Evolutionary conservation across 345 rosid species (phyloP).

Genomic region (Barbarea vulgaris): DNA sequence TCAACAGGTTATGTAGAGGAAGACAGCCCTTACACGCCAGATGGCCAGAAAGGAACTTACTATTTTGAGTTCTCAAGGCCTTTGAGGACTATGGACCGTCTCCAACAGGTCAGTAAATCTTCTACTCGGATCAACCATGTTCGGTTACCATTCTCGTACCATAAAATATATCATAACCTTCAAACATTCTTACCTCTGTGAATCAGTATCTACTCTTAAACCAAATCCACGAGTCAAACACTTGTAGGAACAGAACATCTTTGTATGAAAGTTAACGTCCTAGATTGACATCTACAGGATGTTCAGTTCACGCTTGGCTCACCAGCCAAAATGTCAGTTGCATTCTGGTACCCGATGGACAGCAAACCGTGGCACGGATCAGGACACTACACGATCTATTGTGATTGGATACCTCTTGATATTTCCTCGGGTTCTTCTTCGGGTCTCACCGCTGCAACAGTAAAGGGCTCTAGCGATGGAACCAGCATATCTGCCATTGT

Average conservation of each 20-base stretch:
- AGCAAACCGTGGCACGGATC: slow-evolving; percentile 86
- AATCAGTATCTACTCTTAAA: slow-evolving; percentile 6
- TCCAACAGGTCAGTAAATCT: slow-evolving; percentile 74
- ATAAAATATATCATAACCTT: background rate
- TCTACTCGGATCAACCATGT: slow-evolving; percentile 13
- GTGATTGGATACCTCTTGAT: slow-evolving; percentile 82
- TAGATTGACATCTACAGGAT: slow-evolving; percentile 58
- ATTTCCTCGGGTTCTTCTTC: slow-evolving; percentile 50
- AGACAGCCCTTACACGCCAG: slow-evolving; percentile 81
- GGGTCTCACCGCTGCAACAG: slow-evolving; percentile 36
- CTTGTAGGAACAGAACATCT: background rate
- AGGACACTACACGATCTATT: slow-evolving; percentile 79
- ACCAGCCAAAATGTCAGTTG: slow-evolving; percentile 74
- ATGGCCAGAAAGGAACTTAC: slow-evolving; percentile 76
- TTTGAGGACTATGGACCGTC: slow-evolving; percentile 84
- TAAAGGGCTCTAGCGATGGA: slow-evolving; percentile 51
- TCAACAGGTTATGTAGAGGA: slow-evolving; percentile 74
- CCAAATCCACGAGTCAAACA: background rate
- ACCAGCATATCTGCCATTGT: slow-evolving; percentile 65
- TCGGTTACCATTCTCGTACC: background rate
- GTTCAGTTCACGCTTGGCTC: slow-evolving; percentile 78
- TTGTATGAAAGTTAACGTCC: background rate
- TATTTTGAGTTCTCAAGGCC: slow-evolving; percentile 91
- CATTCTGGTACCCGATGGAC: slow-evolving; percentile 91
- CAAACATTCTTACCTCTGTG: background rate